These are phyloP conservation scores for Melanomma pulvis-pyrius DNA, from an alignment of 495 filamentous ascomycete species.

Conservation along the genomic window DNA sequence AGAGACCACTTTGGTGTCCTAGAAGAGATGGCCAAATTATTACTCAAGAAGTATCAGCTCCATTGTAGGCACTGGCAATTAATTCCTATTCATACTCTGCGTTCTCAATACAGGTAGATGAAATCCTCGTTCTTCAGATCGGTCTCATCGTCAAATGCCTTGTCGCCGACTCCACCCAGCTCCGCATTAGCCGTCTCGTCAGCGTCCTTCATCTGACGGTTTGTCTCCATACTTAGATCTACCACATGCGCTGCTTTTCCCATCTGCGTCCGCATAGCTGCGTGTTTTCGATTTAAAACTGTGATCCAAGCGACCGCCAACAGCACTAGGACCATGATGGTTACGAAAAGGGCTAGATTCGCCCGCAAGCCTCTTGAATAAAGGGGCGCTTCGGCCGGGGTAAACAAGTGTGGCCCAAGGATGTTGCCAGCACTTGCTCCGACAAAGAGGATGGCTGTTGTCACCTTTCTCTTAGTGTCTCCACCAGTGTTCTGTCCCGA, in stretches of 20 bases:
- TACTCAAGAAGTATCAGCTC: too few relatives aligned
- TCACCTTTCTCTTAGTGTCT: conserved; percentile 65
- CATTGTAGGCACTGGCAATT: too few relatives aligned
- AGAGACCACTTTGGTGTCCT: too few relatives aligned
- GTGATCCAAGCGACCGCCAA: conserved; percentile 52
- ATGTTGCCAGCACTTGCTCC: conserved; percentile 64
- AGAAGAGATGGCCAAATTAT: too few relatives aligned
- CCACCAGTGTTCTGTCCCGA: conserved; percentile 64
- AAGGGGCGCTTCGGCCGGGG: conserved; percentile 56
- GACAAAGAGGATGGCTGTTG: conserved; percentile 59
- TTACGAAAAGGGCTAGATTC: conserved; percentile 60
- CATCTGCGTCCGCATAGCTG: conserved; percentile 50
- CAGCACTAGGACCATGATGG: conserved; percentile 53
- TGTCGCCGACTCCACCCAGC: conserved; percentile 36
- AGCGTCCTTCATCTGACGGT: conserved; percentile 19
- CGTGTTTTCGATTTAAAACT: conserved; percentile 57
- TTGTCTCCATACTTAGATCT: conserved; percentile 39
- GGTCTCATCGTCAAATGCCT: conserved; percentile 42
- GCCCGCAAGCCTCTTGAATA: conserved; percentile 59
- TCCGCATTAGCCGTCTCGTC: conserved; percentile 27
- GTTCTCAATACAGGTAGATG: conserved; percentile 41
- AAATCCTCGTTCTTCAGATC: conserved; percentile 46
- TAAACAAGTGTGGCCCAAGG: conserved; percentile 59
- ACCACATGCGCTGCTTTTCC: conserved; percentile 51
- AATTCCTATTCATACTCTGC: background rate